These are phyloP conservation scores for Aspergillus indologenus DNA, from an alignment of 495 filamentous ascomycete genomes.

Conservation along the genomic window DNA sequence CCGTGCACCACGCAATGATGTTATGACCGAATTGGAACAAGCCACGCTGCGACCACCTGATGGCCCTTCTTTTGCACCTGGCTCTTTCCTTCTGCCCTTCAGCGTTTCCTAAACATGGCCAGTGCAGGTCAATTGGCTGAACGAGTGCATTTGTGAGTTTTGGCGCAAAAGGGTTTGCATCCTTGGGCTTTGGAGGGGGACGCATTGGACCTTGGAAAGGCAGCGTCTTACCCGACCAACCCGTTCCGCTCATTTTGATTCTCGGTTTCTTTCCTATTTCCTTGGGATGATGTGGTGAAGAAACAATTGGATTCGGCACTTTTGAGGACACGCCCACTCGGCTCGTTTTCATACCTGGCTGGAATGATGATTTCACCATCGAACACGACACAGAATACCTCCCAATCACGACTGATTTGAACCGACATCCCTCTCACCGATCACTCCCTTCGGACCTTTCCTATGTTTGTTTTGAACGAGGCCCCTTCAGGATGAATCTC, in stretches of 20 bases:
- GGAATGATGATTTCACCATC: neutral
- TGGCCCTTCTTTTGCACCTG: neutral
- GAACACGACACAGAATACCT: slow-evolving; percentile 7
- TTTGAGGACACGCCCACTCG: slow-evolving; percentile 11
- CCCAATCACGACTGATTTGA: slow-evolving; percentile 14
- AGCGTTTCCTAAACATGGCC: neutral
- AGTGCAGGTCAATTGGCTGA: slow-evolving; percentile 7
- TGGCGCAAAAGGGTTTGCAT: slow-evolving; percentile 2
- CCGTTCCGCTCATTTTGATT: slow-evolving; percentile 21
- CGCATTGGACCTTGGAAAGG: slow-evolving; percentile 5
- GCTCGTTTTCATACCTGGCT: neutral
- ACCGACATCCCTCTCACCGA: slow-evolving; percentile 10
- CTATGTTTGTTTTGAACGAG: slow-evolving; percentile 32
- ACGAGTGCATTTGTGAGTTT: neutral
- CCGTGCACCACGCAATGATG: slow-evolving; percentile 5
- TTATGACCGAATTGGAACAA: neutral
- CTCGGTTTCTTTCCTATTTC: slow-evolving; percentile 13
- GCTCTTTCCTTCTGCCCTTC: neutral
- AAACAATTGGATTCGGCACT: neutral
- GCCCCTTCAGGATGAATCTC: slow-evolving; percentile 6
- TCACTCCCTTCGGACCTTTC: slow-evolving; percentile 24
- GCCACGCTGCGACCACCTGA: neutral
- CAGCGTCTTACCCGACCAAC: neutral
- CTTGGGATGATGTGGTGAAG: slow-evolving; percentile 3
- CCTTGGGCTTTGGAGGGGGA: slow-evolving; percentile 9